Conservation (phyloP, 441 rosid genomes). For the Adansonia rubrostipa region DNA sequence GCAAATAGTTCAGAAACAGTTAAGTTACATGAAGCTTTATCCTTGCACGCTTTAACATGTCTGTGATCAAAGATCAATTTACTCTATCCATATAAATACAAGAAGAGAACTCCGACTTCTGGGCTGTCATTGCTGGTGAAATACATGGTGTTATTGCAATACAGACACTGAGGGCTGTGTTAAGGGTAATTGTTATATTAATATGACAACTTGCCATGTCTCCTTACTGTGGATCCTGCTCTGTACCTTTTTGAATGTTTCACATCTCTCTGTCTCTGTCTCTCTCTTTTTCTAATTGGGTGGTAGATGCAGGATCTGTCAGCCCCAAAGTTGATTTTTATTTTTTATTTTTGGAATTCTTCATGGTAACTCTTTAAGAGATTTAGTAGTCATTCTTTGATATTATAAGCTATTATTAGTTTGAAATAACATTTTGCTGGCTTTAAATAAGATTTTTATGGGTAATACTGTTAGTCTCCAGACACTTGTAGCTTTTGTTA, state of each 20-base stretch:
- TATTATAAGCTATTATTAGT: background rate
- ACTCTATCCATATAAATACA: background rate
- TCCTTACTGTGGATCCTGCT: constrained; percentile 4
- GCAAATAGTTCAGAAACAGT: constrained; percentile 31
- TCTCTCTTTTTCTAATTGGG: background rate
- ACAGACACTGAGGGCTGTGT: constrained; percentile 16
- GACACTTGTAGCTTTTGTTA: background rate
- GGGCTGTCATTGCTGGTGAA: background rate
- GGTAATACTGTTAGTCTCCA: background rate
- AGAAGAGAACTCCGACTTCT: constrained; percentile 16
- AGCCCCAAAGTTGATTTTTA: constrained; percentile 40
- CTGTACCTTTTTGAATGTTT: constrained; percentile 1
- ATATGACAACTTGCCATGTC: constrained; percentile 16
- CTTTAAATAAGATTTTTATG: constrained; percentile 4
- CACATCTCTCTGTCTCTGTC: background rate
- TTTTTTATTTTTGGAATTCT: constrained; percentile 2
- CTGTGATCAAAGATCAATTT: constrained; percentile 17
- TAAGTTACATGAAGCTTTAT: constrained; percentile 37
- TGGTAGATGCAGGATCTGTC: background rate
- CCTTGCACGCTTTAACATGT: constrained; percentile 21
- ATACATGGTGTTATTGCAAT: background rate
- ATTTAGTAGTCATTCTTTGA: constrained; percentile 10
- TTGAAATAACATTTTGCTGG: constrained; percentile 9
- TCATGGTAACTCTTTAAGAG: constrained; percentile 6
- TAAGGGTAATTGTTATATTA: constrained; percentile 9